Conservation (phyloP, 768 basidiomycete genomes). For the Auriculariales sp. region DNA sequence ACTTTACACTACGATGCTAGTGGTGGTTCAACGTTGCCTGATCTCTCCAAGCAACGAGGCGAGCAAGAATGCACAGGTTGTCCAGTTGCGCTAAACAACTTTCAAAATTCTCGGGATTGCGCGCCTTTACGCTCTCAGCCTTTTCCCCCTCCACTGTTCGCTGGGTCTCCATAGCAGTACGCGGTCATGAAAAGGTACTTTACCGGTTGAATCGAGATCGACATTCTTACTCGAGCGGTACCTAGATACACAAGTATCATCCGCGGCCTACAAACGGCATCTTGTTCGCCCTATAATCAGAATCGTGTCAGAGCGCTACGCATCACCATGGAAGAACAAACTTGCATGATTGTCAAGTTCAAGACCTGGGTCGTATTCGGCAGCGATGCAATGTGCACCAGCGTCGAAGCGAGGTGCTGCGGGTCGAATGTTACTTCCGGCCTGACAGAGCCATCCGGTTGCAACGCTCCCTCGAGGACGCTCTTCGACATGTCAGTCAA, state of each 20-base stretch:
- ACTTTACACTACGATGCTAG: too few relatives aligned
- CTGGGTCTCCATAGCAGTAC: too few relatives aligned
- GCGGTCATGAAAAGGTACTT: too few relatives aligned
- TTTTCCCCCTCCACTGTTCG: too few relatives aligned
- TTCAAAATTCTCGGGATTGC: too few relatives aligned
- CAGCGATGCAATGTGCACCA: slow-evolving; percentile 58
- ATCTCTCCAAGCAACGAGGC: too few relatives aligned
- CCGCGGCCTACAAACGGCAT: slow-evolving; percentile 36
- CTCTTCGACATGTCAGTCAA: slow-evolving; percentile 40
- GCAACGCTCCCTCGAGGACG: slow-evolving; percentile 37
- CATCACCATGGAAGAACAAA: slow-evolving; percentile 6
- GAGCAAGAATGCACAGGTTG: too few relatives aligned
- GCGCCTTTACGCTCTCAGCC: too few relatives aligned
- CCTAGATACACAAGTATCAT: slow-evolving; percentile 11
- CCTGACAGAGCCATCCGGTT: slow-evolving; percentile 45
- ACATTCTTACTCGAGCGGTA: too few relatives aligned
- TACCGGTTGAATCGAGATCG: too few relatives aligned
- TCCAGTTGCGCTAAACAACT: too few relatives aligned
- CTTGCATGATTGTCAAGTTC: slow-evolving; percentile 61
- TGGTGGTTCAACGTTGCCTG: too few relatives aligned
- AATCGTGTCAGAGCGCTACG: not conserved
- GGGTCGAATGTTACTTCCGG: slow-evolving; percentile 59
- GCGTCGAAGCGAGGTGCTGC: slow-evolving; percentile 50
- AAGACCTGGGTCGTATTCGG: slow-evolving; percentile 58
- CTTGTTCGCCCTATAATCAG: slow-evolving; percentile 23